Evolutionary conservation across 2,329 filamentous ascomycete species (phyloP).

Genomic region (Nigrospora osmanthi): DNA sequence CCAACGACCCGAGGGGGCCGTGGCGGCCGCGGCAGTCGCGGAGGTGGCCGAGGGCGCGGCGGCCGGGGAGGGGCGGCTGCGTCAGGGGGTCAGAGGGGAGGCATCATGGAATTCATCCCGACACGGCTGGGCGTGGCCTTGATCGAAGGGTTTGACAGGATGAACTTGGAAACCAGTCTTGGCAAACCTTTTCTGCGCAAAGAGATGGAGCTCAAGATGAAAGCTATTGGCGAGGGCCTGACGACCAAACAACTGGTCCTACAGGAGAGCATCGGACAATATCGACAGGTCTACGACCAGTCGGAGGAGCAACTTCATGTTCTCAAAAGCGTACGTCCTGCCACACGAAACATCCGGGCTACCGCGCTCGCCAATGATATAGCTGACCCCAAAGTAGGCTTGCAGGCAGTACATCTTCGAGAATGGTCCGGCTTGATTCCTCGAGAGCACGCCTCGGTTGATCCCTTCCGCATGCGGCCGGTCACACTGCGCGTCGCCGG

Average conservation of each 20-base stretch:
- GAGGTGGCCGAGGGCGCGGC: slow-evolving; percentile 35
- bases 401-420: slow-evolving; percentile 48
- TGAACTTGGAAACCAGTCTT: slow-evolving; percentile 86
- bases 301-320: slow-evolving; percentile 68
- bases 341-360: no score
- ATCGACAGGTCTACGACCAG: slow-evolving; percentile 77
- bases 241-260: slow-evolving; percentile 69
- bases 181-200: slow-evolving; percentile 95
- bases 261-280: slow-evolving; percentile 76
- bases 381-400: slow-evolving; percentile 26
- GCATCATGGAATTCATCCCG: slow-evolving; percentile 82
- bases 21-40: slow-evolving; percentile 40
- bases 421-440: slow-evolving; percentile 9
- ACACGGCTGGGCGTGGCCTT: slow-evolving; percentile 86
- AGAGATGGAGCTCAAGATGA: slow-evolving; percentile 97
- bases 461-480: background rate
- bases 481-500: background rate
- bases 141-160: slow-evolving; percentile 89
- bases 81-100: slow-evolving; percentile 32
- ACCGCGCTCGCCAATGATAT: background rate
- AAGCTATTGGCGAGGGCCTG: slow-evolving; percentile 85
- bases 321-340: slow-evolving; percentile 48
- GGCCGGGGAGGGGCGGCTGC: slow-evolving; percentile 29
- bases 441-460: background rate
- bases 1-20: slow-evolving; percentile 30